Conservation (phyloP, 1,139 yeast species). For the Protomyces pachydermus region DNA sequence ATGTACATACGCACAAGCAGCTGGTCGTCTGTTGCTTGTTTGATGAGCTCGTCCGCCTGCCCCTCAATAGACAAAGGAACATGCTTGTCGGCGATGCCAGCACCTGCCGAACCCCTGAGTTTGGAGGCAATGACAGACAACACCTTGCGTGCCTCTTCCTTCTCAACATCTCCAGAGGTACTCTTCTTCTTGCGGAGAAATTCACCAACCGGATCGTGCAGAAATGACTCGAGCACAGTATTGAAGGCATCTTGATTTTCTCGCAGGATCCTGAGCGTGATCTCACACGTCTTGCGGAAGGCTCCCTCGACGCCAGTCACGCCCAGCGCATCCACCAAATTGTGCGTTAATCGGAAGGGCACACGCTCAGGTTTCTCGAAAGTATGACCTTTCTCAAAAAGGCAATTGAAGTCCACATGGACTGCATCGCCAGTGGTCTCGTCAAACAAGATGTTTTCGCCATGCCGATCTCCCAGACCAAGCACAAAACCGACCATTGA, state of each 20-base stretch:
- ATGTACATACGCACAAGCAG: conserved; percentile 81
- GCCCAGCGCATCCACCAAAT: conserved; percentile 88
- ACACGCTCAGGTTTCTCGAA: conserved; percentile 83
- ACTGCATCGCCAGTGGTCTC: conserved; percentile 71
- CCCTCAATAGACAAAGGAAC: conserved; percentile 86
- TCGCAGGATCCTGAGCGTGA: conserved; percentile 67
- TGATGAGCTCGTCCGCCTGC: conserved; percentile 83
- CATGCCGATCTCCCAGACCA: conserved; percentile 86
- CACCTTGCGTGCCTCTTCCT: conserved; percentile 44
- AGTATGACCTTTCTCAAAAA: conserved; percentile 62
- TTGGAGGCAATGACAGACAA: conserved; percentile 69
- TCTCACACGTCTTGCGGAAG: conserved; percentile 80
- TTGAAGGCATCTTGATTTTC: conserved; percentile 80
- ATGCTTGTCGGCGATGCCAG: conserved; percentile 54
- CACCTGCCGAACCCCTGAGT: conserved; percentile 71
- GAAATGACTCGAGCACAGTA: conserved; percentile 86
- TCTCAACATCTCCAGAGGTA: conserved; percentile 32
- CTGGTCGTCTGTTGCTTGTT: conserved; percentile 70
- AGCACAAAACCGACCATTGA: conserved; percentile 87
- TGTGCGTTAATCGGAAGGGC: conserved; percentile 85
- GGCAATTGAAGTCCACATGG: conserved; percentile 95
- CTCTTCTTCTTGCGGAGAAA: conserved; percentile 38
- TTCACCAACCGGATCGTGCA: conserved; percentile 85
- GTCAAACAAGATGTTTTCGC: conserved; percentile 78
- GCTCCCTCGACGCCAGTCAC: conserved; percentile 82